Evolutionary conservation across 2,329 filamentous ascomycete species (phyloP), one percentile per base, ranked within the genome.

Genomic region (Zymoseptoria passerinii): DNA sequence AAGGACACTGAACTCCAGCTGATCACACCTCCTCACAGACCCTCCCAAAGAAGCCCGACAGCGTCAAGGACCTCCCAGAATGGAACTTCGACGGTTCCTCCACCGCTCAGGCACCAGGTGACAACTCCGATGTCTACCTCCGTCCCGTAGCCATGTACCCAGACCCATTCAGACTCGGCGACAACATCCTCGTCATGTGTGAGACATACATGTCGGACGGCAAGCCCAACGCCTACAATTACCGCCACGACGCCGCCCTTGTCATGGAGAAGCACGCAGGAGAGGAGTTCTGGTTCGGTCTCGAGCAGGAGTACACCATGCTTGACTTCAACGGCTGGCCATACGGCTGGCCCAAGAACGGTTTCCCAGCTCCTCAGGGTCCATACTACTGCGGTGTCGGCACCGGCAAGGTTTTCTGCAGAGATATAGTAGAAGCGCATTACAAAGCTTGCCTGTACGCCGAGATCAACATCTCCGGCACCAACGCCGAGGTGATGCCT

Each of bases 321-420:
- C 87, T 97, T 68, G 92, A 92, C 72, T 78, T 85, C 67, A 84
- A 87, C 68, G 89, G 91, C 76, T 88, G 90, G 78, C 94, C 94
- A 57, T 96, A 91, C 72, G 94, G 94, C 79, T 95, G 90, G 89
- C 88, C 88, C 73, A 84, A 84, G 77, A 86, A 87, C 72, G 90
- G 90, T 72, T 95, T 87, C 87, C 91, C 91, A 65, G 91, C 89
- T 74, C 90, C 92, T 67, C 91, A 95, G 79, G 91, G 91, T 65
- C 90, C 90, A 63, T 95, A 95, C 83, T 96, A 95, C 87, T 96
- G 92, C 76, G 94, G 92, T 89, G 92, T 96, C 62, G 94, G 94
- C 69, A 89, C 90, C 67, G 91, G 92, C 80, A 95, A 94, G 83
- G 94, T 97, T 71, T 94, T 95, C 78, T 92, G 92, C 86, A 88